A percentile compares a stretch with the other conserved stretches of the same genome.
phyloP scores from a whole-genome alignment of 192 early-diverging fungal genomes.

The Umbelopsis sp. region DNA sequence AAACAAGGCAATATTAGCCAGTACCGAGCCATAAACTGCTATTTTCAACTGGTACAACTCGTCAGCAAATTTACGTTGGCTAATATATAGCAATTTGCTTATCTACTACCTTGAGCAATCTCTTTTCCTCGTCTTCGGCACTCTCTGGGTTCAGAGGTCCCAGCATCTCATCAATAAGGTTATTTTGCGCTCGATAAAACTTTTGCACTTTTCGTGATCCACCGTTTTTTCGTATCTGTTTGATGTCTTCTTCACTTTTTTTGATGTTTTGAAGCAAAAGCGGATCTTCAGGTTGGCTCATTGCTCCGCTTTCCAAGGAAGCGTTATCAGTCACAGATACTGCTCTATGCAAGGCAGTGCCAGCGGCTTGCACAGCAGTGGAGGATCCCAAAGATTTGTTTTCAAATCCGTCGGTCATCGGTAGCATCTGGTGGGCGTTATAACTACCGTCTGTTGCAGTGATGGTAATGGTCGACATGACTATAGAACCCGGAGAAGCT shows the following conservation, averaged over 20 bases:
- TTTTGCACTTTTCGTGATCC: slow-evolving; percentile 55
- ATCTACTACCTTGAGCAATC: slow-evolving; percentile 40
- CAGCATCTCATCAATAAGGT: slow-evolving; percentile 76
- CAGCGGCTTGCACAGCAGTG: background rate
- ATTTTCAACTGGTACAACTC: slow-evolving; percentile 52
- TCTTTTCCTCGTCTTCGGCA: slow-evolving; percentile 41
- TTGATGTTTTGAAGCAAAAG: slow-evolving; percentile 42
- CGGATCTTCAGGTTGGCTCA: slow-evolving; percentile 36
- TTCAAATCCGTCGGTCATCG: background rate
- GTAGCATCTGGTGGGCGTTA: background rate
- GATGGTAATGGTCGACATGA: background rate
- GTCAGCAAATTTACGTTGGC: background rate
- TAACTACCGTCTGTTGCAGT: background rate
- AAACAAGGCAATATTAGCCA: slow-evolving; percentile 70
- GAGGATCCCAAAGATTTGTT: background rate
- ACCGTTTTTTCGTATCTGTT: slow-evolving; percentile 39
- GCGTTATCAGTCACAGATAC: slow-evolving; percentile 13
- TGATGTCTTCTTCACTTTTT: slow-evolving; percentile 55
- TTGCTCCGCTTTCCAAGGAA: background rate
- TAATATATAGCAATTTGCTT: slow-evolving; percentile 5
- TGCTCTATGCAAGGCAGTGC: background rate
- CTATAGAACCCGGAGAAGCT: too few species aligned
- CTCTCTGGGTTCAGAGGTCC: slow-evolving; percentile 47
- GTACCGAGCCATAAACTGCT: slow-evolving; percentile 70
- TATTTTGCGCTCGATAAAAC: slow-evolving; percentile 85